Evolutionary conservation across 371 early-diverging fungal genomes (phyloP).

Genomic region (Cokeromyces recurvatus): DNA sequence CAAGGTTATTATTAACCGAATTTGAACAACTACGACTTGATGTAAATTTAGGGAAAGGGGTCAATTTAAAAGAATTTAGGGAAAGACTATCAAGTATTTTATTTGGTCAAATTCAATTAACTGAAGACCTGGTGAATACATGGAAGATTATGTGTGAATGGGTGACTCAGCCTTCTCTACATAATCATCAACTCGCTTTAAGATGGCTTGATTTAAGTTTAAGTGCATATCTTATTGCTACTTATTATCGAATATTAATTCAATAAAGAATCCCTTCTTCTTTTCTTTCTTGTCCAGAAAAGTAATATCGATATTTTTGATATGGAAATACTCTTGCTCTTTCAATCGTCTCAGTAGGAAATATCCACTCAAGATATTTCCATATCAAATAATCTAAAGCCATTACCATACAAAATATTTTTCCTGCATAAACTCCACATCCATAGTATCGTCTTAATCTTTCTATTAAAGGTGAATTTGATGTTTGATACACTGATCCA

Average conservation of each 20-base stretch:
- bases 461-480: slow-evolving; percentile 76
- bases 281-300: background rate
- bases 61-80: slow-evolving; percentile 11
- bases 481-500: slow-evolving; percentile 56
- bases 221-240: slow-evolving; percentile 18
- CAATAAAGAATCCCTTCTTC: too few species aligned
- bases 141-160: slow-evolving; percentile 34
- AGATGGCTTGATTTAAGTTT: slow-evolving; percentile 9
- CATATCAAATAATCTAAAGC: slow-evolving; percentile 83
- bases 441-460: slow-evolving; percentile 82
- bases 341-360: slow-evolving; percentile 72
- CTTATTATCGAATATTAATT: slow-evolving; percentile 1
- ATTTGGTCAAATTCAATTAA: slow-evolving; percentile 33
- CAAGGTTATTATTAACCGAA: slow-evolving; percentile 9
- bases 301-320: slow-evolving; percentile 44
- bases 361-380: slow-evolving; percentile 78
- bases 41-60: background rate
- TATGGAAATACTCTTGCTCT: slow-evolving; percentile 63
- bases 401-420: slow-evolving; percentile 85
- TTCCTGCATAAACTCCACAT: slow-evolving; percentile 91
- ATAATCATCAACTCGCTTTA: slow-evolving; percentile 4
- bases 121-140: slow-evolving; percentile 18
- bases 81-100: slow-evolving; percentile 20
- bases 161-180: slow-evolving; percentile 11
- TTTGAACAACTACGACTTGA: slow-evolving; percentile 17